Evolutionary conservation across 2,329 filamentous ascomycete genomes (phyloP), one percentile per base, ranked within the genome.

Genomic region (Parastagonospora nodorum): DNA sequence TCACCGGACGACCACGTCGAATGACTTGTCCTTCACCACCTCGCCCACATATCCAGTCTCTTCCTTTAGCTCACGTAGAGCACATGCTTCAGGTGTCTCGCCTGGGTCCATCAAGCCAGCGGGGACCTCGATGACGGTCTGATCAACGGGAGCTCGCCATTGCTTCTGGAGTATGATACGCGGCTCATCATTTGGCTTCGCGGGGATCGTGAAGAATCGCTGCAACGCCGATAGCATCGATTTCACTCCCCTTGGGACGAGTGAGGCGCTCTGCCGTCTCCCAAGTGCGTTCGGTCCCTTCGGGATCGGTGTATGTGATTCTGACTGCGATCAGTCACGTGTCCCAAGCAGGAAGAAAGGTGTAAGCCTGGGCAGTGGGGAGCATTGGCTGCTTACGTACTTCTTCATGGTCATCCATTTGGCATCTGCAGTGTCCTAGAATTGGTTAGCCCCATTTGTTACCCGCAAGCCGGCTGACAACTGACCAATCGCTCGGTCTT

Each of bases 211-310:
- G 62, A 1, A 92, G 76, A 56, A 91, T 83, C 36, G 87, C 88
- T 12, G 89, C 79, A 50, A 92, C 89, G 52, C 87, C 87, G 11
- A 91, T 87, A 45, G 86, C 88, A 63, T 92, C 88, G 45, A 90
- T 85, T 30, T 84, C 82, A 50, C 79, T 79, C 56, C 73, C 78
- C 48, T 78, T 75, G 10, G 87, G 86, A 3, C 88, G 82, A 0
- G 88, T 90, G 28, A 80, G 80, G n/a, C 88, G 83, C 71, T 89
- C 85, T 12, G 86, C 86, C 1, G 85, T 88, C 67, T 92, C 88
- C 88, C 88, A 91, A 28, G 81, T 84, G 45, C 88, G 80, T 1
- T 76, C 70, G 12, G 76, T 75, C 58, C 84, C 84, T 30, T 80
- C 78, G 15, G 84, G 82, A 64, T 90, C 88, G 48, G 77, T 76